These are phyloP conservation scores for Globisporangium cystogenes DNA, from an alignment of 352 stramenopile species.

Conservation along the genomic window DNA sequence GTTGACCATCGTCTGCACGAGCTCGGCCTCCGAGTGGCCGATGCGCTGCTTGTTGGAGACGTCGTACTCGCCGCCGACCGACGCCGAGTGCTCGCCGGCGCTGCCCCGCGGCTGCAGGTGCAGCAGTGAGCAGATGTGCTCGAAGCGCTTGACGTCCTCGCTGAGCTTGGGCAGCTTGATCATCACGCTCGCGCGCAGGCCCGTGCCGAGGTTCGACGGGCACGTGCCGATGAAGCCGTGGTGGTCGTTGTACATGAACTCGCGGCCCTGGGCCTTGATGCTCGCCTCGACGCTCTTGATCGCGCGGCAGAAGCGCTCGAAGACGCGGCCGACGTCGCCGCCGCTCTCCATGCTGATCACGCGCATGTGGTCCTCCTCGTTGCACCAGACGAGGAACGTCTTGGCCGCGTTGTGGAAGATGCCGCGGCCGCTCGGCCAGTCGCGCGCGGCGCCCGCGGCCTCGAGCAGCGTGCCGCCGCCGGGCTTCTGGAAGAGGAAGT, in stretches of 20 bases:
- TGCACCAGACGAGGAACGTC: slow-evolving; percentile 87
- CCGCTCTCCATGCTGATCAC: slow-evolving; percentile 89
- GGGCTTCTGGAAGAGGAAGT: slow-evolving; percentile 93
- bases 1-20: slow-evolving; percentile 96
- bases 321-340: slow-evolving; percentile 88
- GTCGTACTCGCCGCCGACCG: slow-evolving; percentile 88
- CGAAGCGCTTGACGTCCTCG: slow-evolving; percentile 57
- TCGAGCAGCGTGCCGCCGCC: slow-evolving; percentile 81
- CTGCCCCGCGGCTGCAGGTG: slow-evolving; percentile 77
- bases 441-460: slow-evolving; percentile 77
- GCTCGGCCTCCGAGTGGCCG: slow-evolving; percentile 91
- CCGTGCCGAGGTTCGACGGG: slow-evolving; percentile 86
- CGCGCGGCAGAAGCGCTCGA: slow-evolving; percentile 79
- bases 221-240: slow-evolving; percentile 83
- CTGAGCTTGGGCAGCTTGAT: slow-evolving; percentile 80
- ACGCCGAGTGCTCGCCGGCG: slow-evolving; percentile 75
- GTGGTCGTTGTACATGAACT: slow-evolving; percentile 87
- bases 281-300: slow-evolving; percentile 70
- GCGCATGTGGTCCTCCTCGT: slow-evolving; percentile 89
- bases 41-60: slow-evolving; percentile 93
- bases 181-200: slow-evolving; percentile 78
- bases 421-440: slow-evolving; percentile 91
- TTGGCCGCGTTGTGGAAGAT: slow-evolving; percentile 92
- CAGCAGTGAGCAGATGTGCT: slow-evolving; percentile 67
- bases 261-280: slow-evolving; percentile 72